These are phyloP conservation scores for Mucor piriformis DNA, from an alignment of 371 early-diverging fungal species.

Conservation along the genomic window DNA sequence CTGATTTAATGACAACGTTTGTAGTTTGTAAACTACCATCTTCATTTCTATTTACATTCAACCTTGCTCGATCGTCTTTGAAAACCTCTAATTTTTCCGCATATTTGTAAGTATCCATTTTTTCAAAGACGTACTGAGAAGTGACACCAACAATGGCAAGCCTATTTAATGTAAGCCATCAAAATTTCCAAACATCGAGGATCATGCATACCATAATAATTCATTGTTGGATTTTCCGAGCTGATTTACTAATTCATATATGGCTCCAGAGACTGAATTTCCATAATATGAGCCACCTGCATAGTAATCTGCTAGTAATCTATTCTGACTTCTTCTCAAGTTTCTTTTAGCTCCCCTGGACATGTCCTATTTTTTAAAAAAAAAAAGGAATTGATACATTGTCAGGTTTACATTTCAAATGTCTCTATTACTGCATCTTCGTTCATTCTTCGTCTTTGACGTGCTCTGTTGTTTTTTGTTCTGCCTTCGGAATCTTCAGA, in stretches of 20 bases:
- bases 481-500: slow-evolving; percentile 29
- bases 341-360: slow-evolving; percentile 2
- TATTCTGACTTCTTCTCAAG: slow-evolving; percentile 28
- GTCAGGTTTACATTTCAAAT: not conserved
- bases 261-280: slow-evolving; percentile 54
- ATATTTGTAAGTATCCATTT: slow-evolving; percentile 62
- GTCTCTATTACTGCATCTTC: not conserved
- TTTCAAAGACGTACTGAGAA: slow-evolving; percentile 70
- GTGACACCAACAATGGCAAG: slow-evolving; percentile 74
- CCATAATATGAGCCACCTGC: slow-evolving; percentile 59
- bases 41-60: slow-evolving; percentile 37
- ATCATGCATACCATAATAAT: slow-evolving; percentile 72
- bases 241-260: slow-evolving; percentile 62
- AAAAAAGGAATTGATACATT: too few relatives aligned
- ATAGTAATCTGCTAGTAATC: slow-evolving; percentile 60
- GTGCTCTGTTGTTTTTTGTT: slow-evolving; percentile 24
- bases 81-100: slow-evolving; percentile 50
- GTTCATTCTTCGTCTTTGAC: slow-evolving; percentile 38
- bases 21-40: slow-evolving; percentile 1
- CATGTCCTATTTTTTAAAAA: not conserved
- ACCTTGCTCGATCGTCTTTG: slow-evolving; percentile 63
- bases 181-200: too few relatives aligned
- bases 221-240: slow-evolving; percentile 61
- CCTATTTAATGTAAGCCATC: slow-evolving; percentile 55
- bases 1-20: slow-evolving; percentile 34